These are phyloP conservation scores for Neonectria hederae DNA, from an alignment of 2,329 filamentous ascomycete genomes.

Conservation along the genomic window DNA sequence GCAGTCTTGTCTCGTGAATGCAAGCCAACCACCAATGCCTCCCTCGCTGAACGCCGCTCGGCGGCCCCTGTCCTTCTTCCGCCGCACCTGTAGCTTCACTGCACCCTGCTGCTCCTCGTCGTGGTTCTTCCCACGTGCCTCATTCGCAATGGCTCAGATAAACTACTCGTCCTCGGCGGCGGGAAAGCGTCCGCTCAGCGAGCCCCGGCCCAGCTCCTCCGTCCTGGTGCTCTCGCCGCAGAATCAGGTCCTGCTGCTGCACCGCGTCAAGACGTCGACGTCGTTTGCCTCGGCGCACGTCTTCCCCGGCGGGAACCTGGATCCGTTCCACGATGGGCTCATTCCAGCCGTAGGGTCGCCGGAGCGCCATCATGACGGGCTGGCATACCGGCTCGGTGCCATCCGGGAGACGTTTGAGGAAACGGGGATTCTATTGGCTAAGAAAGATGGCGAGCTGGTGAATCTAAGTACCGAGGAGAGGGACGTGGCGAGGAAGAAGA, in stretches of 20 bases:
- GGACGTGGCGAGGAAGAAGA: slow-evolving; percentile 71
- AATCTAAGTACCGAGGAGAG: slow-evolving; percentile 67
- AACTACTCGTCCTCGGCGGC: slow-evolving; percentile 24
- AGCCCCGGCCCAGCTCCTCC: slow-evolving; percentile 74
- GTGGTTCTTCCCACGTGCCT: neutral
- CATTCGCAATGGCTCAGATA: slow-evolving; percentile 29
- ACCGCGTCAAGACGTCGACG: slow-evolving; percentile 82
- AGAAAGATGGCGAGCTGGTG: slow-evolving; percentile 63
- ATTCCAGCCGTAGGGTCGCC: slow-evolving; percentile 58
- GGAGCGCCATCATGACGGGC: slow-evolving; percentile 73
- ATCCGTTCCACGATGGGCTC: slow-evolving; percentile 77
- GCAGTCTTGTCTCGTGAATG: neutral
- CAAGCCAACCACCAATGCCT: slow-evolving; percentile 28
- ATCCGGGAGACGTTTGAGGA: slow-evolving; percentile 96
- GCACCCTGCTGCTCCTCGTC: neutral
- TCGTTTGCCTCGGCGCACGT: slow-evolving; percentile 94
- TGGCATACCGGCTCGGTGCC: slow-evolving; percentile 81
- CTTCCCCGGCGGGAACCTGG: slow-evolving; percentile 90
- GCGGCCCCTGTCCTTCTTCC: slow-evolving; percentile 23
- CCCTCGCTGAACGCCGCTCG: slow-evolving; percentile 22
- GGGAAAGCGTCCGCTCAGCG: slow-evolving; percentile 43
- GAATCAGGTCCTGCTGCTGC: slow-evolving; percentile 89
- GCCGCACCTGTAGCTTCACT: slow-evolving; percentile 19
- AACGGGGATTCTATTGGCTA: slow-evolving; percentile 84
- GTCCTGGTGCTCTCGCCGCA: slow-evolving; percentile 85